Conservation (phyloP, 768 basidiomycete genomes). For the Thelephora aurantiotincta region DNA sequence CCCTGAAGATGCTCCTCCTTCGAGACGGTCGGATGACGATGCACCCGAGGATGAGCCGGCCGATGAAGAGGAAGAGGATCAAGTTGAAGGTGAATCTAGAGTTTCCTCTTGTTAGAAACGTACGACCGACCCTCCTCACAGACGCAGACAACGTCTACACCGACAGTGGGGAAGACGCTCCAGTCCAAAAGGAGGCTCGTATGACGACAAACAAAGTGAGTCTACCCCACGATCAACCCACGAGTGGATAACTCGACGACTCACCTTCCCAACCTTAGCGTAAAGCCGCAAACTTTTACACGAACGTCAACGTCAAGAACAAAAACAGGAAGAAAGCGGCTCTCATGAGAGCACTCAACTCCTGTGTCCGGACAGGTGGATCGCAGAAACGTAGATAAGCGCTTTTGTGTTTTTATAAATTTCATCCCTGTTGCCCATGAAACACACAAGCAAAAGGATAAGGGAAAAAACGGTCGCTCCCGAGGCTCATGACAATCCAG, state of each 20-base stretch:
- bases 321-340: conserved; percentile 58
- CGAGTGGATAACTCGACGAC: not conserved
- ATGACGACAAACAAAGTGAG: conserved; percentile 89
- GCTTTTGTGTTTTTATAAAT: too few species aligned
- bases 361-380: not conserved
- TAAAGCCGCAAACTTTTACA: conserved; percentile 85
- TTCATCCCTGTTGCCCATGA: too few species aligned
- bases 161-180: conserved; percentile 21
- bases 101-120: conserved; percentile 4
- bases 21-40: conserved; percentile 8
- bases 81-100: conserved; percentile 4
- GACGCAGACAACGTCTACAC: conserved; percentile 15
- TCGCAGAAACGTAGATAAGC: too few species aligned
- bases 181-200: conserved; percentile 37
- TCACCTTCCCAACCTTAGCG: conserved; percentile 29
- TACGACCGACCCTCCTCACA: not conserved
- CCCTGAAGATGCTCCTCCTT: conserved; percentile 21
- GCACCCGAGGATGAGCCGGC: conserved; percentile 4
- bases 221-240: not conserved
- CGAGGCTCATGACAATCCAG: too few species aligned
- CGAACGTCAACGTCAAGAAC: conserved; percentile 75
- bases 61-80: conserved; percentile 15
- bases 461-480: too few species aligned
- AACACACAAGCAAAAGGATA: too few species aligned
- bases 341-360: conserved; percentile 34